Conservation (phyloP, 352 stramenopile species). For the Phytophthora sansomeana region DNA sequence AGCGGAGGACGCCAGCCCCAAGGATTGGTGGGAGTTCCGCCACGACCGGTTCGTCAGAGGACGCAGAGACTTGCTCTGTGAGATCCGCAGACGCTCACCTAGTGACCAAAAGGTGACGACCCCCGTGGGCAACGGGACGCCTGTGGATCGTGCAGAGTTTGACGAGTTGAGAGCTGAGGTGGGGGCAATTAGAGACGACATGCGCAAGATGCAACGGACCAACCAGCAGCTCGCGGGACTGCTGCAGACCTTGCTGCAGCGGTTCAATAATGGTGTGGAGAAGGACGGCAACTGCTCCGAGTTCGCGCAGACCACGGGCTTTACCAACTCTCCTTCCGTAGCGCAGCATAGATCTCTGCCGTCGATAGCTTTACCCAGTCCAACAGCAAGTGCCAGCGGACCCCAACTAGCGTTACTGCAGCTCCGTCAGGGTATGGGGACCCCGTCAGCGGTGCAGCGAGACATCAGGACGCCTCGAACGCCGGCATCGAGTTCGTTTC, state of each 20-base stretch:
- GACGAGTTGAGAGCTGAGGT: slow-evolving; percentile 75
- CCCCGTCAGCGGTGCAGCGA: slow-evolving; percentile 17
- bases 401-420: slow-evolving; percentile 43
- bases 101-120: slow-evolving; percentile 28
- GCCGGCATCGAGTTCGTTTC: slow-evolving; percentile 44
- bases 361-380: slow-evolving; percentile 38
- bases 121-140: slow-evolving; percentile 25
- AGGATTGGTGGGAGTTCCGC: slow-evolving; percentile 88
- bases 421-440: slow-evolving; percentile 40
- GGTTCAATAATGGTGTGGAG: slow-evolving; percentile 28
- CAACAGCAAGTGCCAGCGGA: slow-evolving; percentile 29
- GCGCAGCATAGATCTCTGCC: slow-evolving; percentile 26
- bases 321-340: slow-evolving; percentile 22
- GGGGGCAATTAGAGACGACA: slow-evolving; percentile 58
- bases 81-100: slow-evolving; percentile 74
- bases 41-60: slow-evolving; percentile 87
- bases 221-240: slow-evolving; percentile 69
- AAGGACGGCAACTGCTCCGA: slow-evolving; percentile 26
- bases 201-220: slow-evolving; percentile 73
- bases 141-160: slow-evolving; percentile 74
- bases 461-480: slow-evolving; percentile 40
- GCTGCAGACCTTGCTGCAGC: slow-evolving; percentile 59
- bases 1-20: slow-evolving; percentile 57
- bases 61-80: slow-evolving; percentile 66
- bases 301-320: slow-evolving; percentile 2